Percentiles rank a stretch among this genome's conserved stretches.
phyloP scores from a whole-genome alignment of 2,329 filamentous ascomycete species.

The Fusarium liriodendri region DNA sequence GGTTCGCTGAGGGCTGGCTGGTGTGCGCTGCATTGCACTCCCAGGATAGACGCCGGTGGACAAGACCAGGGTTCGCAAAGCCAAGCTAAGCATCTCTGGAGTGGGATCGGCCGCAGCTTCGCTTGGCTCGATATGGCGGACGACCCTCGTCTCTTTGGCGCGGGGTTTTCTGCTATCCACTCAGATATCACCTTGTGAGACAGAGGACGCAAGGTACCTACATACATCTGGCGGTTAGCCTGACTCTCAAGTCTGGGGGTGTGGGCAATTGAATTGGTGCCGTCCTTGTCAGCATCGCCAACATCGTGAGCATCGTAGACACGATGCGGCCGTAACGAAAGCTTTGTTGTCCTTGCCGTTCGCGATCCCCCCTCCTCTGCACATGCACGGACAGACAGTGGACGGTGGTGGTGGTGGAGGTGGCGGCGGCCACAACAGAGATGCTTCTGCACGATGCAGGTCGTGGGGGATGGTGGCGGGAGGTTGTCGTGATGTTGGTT shows the following conservation, averaged over 20 bases:
- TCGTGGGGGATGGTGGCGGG: constrained; percentile 9
- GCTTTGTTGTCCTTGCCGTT: neutral
- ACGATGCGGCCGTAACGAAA: neutral
- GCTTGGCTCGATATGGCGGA: constrained; percentile 23
- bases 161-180: constrained; percentile 36
- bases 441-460: constrained; percentile 15
- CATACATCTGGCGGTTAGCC: constrained; percentile 27
- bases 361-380: constrained; percentile 1
- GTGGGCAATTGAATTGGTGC: constrained; percentile 1
- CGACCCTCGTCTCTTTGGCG: constrained; percentile 16
- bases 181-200: constrained; percentile 35
- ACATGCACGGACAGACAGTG: constrained; percentile 15
- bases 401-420: neutral
- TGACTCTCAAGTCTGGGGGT: constrained; percentile 24
- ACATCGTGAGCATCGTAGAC: neutral
- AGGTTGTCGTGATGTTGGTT: constrained; percentile 26
- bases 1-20: constrained; percentile 9
- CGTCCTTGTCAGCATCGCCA: constrained; percentile 10
- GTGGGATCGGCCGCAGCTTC: constrained; percentile 33
- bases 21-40: neutral
- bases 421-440: neutral
- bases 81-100: constrained; percentile 32
- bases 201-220: constrained; percentile 31
- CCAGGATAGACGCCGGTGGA: constrained; percentile 28
- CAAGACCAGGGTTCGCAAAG: constrained; percentile 19